These are phyloP conservation scores for Brasilioporus rufonigricans DNA, from an alignment of 768 basidiomycete species.

Conservation along the genomic window DNA sequence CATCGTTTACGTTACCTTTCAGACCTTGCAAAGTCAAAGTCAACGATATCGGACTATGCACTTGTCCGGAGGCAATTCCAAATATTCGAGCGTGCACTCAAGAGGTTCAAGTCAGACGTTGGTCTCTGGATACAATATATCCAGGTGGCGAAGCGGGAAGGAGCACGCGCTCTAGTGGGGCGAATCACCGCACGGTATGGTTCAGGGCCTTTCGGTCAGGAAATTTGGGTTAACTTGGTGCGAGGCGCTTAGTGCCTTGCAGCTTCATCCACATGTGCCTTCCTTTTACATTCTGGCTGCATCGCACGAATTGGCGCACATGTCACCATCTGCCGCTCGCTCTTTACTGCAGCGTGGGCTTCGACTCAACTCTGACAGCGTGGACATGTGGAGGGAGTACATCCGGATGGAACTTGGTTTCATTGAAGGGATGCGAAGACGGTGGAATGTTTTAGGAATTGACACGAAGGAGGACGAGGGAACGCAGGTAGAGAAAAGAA, in stretches of 20 bases:
- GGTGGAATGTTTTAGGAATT: slow-evolving; percentile 83
- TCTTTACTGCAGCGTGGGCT: slow-evolving; percentile 83
- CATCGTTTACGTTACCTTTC: not conserved
- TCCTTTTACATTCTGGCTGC: slow-evolving; percentile 83
- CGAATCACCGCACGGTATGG: slow-evolving; percentile 77
- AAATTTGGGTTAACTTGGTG: slow-evolving; percentile 4
- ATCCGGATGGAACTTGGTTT: slow-evolving; percentile 88
- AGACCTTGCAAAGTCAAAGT: slow-evolving; percentile 37
- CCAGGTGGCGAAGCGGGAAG: slow-evolving; percentile 76
- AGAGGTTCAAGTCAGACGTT: slow-evolving; percentile 85
- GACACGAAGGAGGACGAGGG: slow-evolving; percentile 12
- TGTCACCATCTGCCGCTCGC: slow-evolving; percentile 76
- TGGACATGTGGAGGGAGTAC: slow-evolving; percentile 86
- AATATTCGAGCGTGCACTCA: slow-evolving; percentile 87
- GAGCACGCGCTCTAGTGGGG: slow-evolving; percentile 75
- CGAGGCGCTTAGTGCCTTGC: slow-evolving; percentile 62
- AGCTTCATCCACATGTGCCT: slow-evolving; percentile 78
- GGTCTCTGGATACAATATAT: slow-evolving; percentile 89
- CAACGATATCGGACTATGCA: slow-evolving; percentile 80
- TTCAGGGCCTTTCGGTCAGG: not conserved
- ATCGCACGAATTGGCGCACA: slow-evolving; percentile 73
- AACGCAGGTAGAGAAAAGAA: slow-evolving; percentile 16
- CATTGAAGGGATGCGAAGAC: slow-evolving; percentile 70
- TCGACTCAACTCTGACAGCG: slow-evolving; percentile 67
- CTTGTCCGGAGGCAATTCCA: slow-evolving; percentile 83